Percentiles rank a stretch among this genome's conserved stretches.
These are phyloP conservation scores for Blastobotrys arbuscula DNA, from an alignment of 1,139 yeast species.

Conservation along the genomic window DNA sequence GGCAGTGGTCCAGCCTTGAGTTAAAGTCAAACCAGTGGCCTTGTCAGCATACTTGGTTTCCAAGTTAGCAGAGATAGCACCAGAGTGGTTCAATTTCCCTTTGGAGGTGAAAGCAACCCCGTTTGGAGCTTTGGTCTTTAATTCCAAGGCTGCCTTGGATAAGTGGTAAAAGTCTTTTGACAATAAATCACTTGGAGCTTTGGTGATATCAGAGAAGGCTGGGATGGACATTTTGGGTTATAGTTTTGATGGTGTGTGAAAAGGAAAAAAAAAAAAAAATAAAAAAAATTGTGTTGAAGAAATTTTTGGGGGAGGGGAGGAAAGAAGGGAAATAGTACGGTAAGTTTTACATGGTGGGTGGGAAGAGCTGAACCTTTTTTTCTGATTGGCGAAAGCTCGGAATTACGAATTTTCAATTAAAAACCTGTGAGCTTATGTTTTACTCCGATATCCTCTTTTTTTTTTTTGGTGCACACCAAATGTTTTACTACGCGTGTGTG, in stretches of 20 bases:
- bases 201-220: conserved; percentile 67
- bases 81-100: conserved; percentile 79
- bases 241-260: not conserved
- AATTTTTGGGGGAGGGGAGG: not conserved
- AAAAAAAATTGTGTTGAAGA: not conserved
- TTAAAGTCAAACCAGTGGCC: conserved; percentile 84
- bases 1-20: conserved; percentile 98
- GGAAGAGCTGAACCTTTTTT: too few species aligned
- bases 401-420: too few species aligned
- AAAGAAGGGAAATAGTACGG: not conserved
- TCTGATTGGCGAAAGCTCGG: too few species aligned
- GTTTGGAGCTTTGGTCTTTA: conserved; percentile 91
- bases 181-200: conserved; percentile 83
- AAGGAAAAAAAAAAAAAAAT: not conserved
- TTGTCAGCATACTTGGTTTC: conserved; percentile 94
- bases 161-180: conserved; percentile 91
- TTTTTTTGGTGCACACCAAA: too few species aligned
- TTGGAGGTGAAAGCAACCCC: conserved; percentile 93
- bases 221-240: conserved; percentile 32
- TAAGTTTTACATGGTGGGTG: not conserved
- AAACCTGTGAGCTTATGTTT: too few species aligned
- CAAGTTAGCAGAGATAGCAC: conserved; percentile 79
- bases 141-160: conserved; percentile 80
- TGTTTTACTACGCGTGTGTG: too few species aligned
- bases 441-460: too few species aligned